Evolutionary conservation across 305 asterid genomes (phyloP).

Genomic region (Coffea humblotiana): DNA sequence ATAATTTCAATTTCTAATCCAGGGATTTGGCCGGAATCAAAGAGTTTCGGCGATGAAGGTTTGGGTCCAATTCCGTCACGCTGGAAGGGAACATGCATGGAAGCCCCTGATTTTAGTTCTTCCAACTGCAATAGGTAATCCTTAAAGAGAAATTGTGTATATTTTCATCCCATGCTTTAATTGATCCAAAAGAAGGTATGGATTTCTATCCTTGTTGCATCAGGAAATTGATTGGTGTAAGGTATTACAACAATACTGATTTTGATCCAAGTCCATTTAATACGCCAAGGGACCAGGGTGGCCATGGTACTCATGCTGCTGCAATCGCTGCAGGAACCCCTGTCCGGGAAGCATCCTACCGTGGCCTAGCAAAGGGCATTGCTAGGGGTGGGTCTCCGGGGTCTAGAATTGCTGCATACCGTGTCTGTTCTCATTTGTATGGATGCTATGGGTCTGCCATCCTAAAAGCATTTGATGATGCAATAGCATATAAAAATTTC

Average conservation of each 20-base stretch:
- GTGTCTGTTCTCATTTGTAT: conserved; percentile 22
- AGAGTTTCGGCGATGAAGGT: too few relatives aligned
- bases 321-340: conserved; percentile 30
- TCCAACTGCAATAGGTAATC: conserved; percentile 15
- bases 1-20: too few relatives aligned
- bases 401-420: conserved; percentile 31
- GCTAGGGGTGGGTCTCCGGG: conserved; percentile 31
- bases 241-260: conserved; percentile 10
- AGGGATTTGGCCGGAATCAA: too few relatives aligned
- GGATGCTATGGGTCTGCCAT: conserved; percentile 72
- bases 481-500: too few relatives aligned
- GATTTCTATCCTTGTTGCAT: not conserved
- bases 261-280: not conserved
- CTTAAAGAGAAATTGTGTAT: too few relatives aligned
- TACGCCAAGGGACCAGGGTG: conserved; percentile 22
- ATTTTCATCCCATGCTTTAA: not conserved
- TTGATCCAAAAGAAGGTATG: not conserved
- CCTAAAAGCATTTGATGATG: conserved; percentile 69
- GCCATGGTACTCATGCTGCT: conserved; percentile 34
- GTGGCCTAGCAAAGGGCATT: conserved; percentile 24
- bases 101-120: conserved; percentile 45
- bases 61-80: conserved; percentile 24
- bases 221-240: conserved; percentile 35
- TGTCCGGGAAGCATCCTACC: conserved; percentile 17
- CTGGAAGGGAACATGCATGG: conserved; percentile 89